Evolutionary conservation across 768 basidiomycete genomes (phyloP).

Genomic region (Xerocomellus chrysenteron): DNA sequence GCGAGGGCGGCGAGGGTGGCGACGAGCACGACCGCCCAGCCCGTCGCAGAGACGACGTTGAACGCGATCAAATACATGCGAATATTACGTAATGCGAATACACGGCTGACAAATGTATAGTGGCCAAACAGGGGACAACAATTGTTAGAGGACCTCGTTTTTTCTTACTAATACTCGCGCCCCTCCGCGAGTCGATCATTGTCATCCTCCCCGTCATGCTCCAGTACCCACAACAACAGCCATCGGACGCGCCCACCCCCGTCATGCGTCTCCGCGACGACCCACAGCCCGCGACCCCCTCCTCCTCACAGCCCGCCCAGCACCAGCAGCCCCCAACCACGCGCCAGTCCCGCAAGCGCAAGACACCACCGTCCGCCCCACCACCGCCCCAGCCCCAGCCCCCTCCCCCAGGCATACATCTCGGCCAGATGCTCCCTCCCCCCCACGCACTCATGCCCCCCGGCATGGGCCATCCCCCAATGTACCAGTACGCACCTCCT

Average conservation of each 20-base stretch:
- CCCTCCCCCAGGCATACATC: slow-evolving; percentile 34
- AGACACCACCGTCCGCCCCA: slow-evolving; percentile 52
- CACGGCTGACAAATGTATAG: slow-evolving; percentile 5
- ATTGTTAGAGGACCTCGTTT: slow-evolving; percentile 11
- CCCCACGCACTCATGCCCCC: slow-evolving; percentile 52
- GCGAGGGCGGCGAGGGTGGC: slow-evolving; percentile 49
- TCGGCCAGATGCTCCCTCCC: slow-evolving; percentile 56
- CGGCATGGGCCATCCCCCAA: slow-evolving; percentile 29
- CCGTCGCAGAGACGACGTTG: slow-evolving; percentile 71
- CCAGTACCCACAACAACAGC: slow-evolving; percentile 27
- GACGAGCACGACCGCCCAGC: slow-evolving; percentile 74
- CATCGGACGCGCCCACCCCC: slow-evolving; percentile 17
- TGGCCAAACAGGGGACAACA: slow-evolving; percentile 27
- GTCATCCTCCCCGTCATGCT: slow-evolving; percentile 24
- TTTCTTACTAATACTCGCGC: slow-evolving; percentile 41
- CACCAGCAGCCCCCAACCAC: slow-evolving; percentile 3
- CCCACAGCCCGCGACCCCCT: slow-evolving; percentile 22
- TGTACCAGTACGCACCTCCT: slow-evolving; percentile 37
- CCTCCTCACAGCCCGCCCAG: slow-evolving; percentile 17
- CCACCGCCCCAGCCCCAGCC: slow-evolving; percentile 26
- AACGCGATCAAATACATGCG: slow-evolving; percentile 68
- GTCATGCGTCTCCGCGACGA: slow-evolving; percentile 68
- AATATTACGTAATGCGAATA: slow-evolving; percentile 7
- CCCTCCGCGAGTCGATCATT: slow-evolving; percentile 31
- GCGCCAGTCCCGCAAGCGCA: slow-evolving; percentile 58